A percentile compares a stretch with the other conserved stretches of the same genome.
Conservation (phyloP, 805 yeast genomes). For the Scheffersomyces coipomensis region DNA sequence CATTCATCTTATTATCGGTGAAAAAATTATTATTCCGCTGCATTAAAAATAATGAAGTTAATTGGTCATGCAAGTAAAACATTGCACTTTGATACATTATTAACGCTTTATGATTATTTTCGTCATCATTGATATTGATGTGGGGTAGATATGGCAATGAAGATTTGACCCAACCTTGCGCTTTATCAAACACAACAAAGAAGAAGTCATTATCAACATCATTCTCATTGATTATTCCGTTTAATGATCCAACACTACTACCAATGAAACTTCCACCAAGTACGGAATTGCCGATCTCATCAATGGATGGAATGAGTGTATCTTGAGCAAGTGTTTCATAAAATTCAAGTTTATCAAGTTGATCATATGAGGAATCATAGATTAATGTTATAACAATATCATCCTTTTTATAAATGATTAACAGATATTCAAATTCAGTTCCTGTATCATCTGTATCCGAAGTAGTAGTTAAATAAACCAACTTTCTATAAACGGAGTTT, state of each 20-base stretch:
- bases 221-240: constrained; percentile 16
- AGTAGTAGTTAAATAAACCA: constrained; percentile 21
- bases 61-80: constrained; percentile 39
- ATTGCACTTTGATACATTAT: constrained; percentile 24
- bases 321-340: constrained; percentile 17
- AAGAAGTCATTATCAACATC: constrained; percentile 35
- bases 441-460: constrained; percentile 1
- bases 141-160: constrained; percentile 37
- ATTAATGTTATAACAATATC: constrained; percentile 22
- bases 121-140: constrained; percentile 6
- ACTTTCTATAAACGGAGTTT: constrained; percentile 18
- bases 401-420: constrained; percentile 26
- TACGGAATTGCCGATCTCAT: constrained; percentile 16
- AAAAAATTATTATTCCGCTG: constrained; percentile 23
- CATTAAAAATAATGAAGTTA: constrained; percentile 27
- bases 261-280: constrained; percentile 18
- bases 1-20: constrained; percentile 17
- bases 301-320: constrained; percentile 18
- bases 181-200: constrained; percentile 30
- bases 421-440: constrained; percentile 22
- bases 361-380: constrained; percentile 26
- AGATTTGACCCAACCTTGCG: constrained; percentile 22
- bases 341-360: constrained; percentile 20
- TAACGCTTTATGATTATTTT: constrained; percentile 5
- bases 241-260: constrained; percentile 28